Evolutionary conservation across 345 rosid genomes (phyloP).

Genomic region (Salix exigua): DNA sequence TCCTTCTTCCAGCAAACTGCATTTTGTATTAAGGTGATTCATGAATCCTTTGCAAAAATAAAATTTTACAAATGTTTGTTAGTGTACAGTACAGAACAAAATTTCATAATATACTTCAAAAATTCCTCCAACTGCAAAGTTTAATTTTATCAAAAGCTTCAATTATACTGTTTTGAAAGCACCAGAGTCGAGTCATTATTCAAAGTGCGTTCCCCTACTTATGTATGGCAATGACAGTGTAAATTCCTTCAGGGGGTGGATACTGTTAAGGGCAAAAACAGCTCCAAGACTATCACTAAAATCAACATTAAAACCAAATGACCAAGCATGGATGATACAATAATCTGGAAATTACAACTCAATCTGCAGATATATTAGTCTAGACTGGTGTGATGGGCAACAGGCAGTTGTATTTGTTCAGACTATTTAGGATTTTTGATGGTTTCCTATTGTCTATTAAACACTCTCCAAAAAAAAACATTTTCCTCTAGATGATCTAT

Average conservation of each 20-base stretch:
- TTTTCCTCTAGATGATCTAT: neutral
- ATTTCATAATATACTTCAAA: neutral
- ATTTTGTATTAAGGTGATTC: neutral
- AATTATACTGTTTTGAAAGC: neutral
- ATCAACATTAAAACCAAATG: neutral
- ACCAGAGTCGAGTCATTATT: neutral
- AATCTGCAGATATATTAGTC: neutral
- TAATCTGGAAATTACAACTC: neutral
- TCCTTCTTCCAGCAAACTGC: slow-evolving; percentile 35
- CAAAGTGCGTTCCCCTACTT: neutral
- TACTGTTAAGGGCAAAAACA: neutral
- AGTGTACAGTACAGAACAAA: neutral
- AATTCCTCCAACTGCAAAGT: neutral
- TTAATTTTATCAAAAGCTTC: neutral
- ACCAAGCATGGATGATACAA: neutral
- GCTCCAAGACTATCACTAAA: neutral
- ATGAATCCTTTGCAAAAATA: neutral
- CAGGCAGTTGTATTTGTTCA: neutral
- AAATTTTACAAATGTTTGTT: neutral
- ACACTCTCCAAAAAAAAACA: neutral
- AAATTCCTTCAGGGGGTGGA: neutral
- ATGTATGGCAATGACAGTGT: neutral
- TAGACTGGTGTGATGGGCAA: neutral
- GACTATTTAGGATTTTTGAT: neutral
- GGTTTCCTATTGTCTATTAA: neutral